Conservation (phyloP, 768 basidiomycete genomes). For the Boletus subparvulus region DNA sequence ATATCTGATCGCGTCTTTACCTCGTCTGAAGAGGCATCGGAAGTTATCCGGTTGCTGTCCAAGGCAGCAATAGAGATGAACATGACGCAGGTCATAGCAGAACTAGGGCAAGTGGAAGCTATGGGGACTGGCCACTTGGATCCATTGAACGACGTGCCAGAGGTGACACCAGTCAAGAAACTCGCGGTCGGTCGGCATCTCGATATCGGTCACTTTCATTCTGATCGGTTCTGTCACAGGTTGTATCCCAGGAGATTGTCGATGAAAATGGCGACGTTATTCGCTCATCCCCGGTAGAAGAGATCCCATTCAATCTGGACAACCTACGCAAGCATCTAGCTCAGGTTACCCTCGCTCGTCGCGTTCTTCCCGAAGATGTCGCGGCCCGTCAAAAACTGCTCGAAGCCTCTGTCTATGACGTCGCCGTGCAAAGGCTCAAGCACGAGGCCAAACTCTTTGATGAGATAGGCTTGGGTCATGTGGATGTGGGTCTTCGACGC, state of each 20-base stretch:
- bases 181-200: slow-evolving; percentile 35
- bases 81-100: slow-evolving; percentile 47
- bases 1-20: slow-evolving; percentile 57
- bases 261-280: slow-evolving; percentile 21
- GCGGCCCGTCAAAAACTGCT: slow-evolving; percentile 75
- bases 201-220: background rate
- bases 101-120: slow-evolving; percentile 55
- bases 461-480: slow-evolving; percentile 52
- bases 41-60: slow-evolving; percentile 56
- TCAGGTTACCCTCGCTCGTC: slow-evolving; percentile 59
- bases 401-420: slow-evolving; percentile 84
- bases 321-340: slow-evolving; percentile 69
- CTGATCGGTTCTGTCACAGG: slow-evolving; percentile 8
- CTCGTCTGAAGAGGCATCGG: slow-evolving; percentile 53
- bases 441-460: slow-evolving; percentile 61
- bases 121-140: slow-evolving; percentile 43
- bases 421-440: slow-evolving; percentile 68
- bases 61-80: slow-evolving; percentile 58
- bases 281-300: slow-evolving; percentile 23
- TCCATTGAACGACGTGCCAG: slow-evolving; percentile 52
- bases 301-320: slow-evolving; percentile 74
- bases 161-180: slow-evolving; percentile 59
- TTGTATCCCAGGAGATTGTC: slow-evolving; percentile 17
- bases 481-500: slow-evolving; percentile 42
- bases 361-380: slow-evolving; percentile 65